Percentiles rank a stretch among this genome's conserved stretches.
These are phyloP conservation scores for Strombidium stylifer DNA, from an alignment of 73 alveolate genomes.

Conservation along the genomic window DNA sequence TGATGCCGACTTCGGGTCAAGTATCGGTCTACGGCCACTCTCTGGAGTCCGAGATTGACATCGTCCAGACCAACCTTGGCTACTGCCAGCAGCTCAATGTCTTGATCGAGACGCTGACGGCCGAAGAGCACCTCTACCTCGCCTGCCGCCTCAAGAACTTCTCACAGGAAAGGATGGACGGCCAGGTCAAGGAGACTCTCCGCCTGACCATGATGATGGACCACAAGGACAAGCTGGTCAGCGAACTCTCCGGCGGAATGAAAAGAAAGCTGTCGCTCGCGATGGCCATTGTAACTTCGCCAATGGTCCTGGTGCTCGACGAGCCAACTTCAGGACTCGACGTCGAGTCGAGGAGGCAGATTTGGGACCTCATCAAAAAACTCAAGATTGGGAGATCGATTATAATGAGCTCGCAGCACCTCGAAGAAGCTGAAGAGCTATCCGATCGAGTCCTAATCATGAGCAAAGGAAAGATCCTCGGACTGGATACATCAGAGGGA, in stretches of 20 bases:
- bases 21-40: slow-evolving; percentile 11
- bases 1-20: slow-evolving; percentile 45
- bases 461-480: slow-evolving; percentile 81
- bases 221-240: slow-evolving; percentile 18
- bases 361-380: slow-evolving; percentile 61
- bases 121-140: slow-evolving; percentile 51
- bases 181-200: slow-evolving; percentile 2
- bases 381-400: slow-evolving; percentile 57
- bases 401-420: slow-evolving; percentile 81
- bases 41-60: slow-evolving; percentile 26
- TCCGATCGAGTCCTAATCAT: slow-evolving; percentile 89
- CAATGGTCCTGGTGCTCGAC: slow-evolving; percentile 59
- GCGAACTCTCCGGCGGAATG: slow-evolving; percentile 67
- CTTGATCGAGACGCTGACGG: slow-evolving; percentile 59
- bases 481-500: slow-evolving; percentile 74
- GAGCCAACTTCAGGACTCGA: slow-evolving; percentile 77
- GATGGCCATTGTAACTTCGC: slow-evolving; percentile 52
- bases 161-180: slow-evolving; percentile 9
- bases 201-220: slow-evolving; percentile 14
- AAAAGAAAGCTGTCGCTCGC: slow-evolving; percentile 63
- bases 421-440: slow-evolving; percentile 94
- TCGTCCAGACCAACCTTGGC: slow-evolving; percentile 44
- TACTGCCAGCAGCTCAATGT: slow-evolving; percentile 62
- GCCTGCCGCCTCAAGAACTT: slow-evolving; percentile 32
- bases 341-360: slow-evolving; percentile 59